Base-by-base conservation (phyloP, 371 early-diverging fungal genomes). In the Syncephalastrum monosporum region DNA sequence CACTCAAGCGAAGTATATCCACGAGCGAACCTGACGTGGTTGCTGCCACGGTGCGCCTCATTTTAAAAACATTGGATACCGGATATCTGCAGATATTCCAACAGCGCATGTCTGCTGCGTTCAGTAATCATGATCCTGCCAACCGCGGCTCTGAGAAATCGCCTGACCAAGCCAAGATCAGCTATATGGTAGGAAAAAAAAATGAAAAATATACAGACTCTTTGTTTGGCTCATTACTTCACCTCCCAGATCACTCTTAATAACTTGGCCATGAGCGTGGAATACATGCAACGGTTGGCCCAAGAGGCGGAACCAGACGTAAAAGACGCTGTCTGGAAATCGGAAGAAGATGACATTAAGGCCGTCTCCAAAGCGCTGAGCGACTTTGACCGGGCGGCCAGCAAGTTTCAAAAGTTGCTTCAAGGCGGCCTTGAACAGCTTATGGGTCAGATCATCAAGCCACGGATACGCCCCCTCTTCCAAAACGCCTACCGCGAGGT, bases 401-500 rank as follows among this genome's bases (percentile, higher is more conserved):
- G 64, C 51, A 86, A 81, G 25, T 91, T 91, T 66, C 75, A 77
- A 41, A 82, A 81, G 45, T 71, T 84, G 14, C 61, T 89, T 38
- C 81, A 82, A 79, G 88, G 80, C 29, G 90, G 92, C 55, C 71
- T 94, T 27, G 91, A 92, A 51, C 91, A 91, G 63, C 61, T 95
- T 5, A 87, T 88, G 57, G 73, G 69, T 4, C 91, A 90, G 63
- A 85, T 88, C 33, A 59, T 94, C n/a, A 89, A 90, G 60, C 92
- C 92, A 13, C 77, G 90, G 53, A 69, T 95, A 38, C 82, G 91
- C 33, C 84, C 91, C 0, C 71, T 92, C 13, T 78, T 94, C 45
- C 88, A 88, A 65, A 90, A 91, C 29, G 75, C 91, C 0, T 93
- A 91, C 64, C 75, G 82, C 25, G 94, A 93, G 59, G 84, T 92